phyloP scores from a whole-genome alignment of 129 eudicot genomes.

The Lonicera japonica region DNA sequence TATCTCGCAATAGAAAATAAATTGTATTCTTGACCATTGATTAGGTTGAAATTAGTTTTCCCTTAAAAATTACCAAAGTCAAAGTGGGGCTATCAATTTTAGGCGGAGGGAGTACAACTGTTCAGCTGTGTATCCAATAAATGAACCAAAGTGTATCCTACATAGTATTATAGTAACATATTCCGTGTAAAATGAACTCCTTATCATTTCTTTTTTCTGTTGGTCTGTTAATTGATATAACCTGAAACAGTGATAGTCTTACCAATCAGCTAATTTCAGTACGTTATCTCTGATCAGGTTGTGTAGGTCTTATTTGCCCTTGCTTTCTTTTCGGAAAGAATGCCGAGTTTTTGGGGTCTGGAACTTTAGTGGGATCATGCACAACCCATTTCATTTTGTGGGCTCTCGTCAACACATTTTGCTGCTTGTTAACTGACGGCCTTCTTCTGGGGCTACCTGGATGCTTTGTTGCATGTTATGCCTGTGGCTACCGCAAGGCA shows the following conservation, averaged over 20 bases:
- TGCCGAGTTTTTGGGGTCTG: constrained; percentile 74
- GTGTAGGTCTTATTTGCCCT: constrained; percentile 67
- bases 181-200: no score
- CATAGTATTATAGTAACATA: no score
- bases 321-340: constrained; percentile 85
- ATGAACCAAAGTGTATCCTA: no score
- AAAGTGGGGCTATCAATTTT: no score
- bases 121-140: not conserved
- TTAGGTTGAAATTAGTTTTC: no score
- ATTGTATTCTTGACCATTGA: no score
- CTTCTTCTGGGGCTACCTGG: constrained; percentile 66
- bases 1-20: no score
- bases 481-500: constrained; percentile 72
- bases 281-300: constrained; percentile 37
- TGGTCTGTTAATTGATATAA: not conserved
- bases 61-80: no score
- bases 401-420: constrained; percentile 55
- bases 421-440: constrained; percentile 76
- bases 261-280: constrained; percentile 2
- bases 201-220: not conserved
- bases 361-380: constrained; percentile 68
- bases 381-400: constrained; percentile 70
- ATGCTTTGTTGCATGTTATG: constrained; percentile 81
- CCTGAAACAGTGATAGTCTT: no score
- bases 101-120: no score